Evolutionary conservation across 2,329 filamentous ascomycete genomes (phyloP), one percentile per base, ranked within the genome.

Genomic region (Ophiosphaerella herpotricha): DNA sequence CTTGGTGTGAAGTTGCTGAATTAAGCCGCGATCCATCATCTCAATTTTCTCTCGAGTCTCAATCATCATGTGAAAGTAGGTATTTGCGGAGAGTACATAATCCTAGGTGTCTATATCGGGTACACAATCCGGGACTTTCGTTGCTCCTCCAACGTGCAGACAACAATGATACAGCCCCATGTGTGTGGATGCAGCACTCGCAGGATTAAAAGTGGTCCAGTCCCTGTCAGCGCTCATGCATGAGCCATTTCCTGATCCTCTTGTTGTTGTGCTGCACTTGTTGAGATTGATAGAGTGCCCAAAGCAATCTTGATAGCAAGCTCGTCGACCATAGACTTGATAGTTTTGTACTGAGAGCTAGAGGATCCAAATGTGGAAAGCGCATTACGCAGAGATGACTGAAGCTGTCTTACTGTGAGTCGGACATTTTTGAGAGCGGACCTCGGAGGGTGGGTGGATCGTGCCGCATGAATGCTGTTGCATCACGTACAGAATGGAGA

Each of bases 371-470:
- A 72, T 1, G 71, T 72, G 9, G 66, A 46, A 6, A 65, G 59
- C 8, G 66, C 59, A 33, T 73, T 73, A 48, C 68, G 71, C 18
- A 73, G 61, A 6, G 68, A 72, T 5, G 65, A 63, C 41, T 72
- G 58, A 7, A 73, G 61, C 70, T 73, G 36, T 47, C 32, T 4
- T 14, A 32, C 7, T 39, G 32, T 39, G 9, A 32, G 39, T 24
- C 3, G 29, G n/a, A 14, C 5, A 41, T 2, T 14, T 21, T n/a
- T 33, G 18, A 26, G 24, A 32, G 4, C 12, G 4, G 9, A 13
- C 18, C 4, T 21, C 18, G 16, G 14, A 21, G 21, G 14, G 26
- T 16, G 16, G 16, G 16, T 18, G 21, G 13, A 3, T 11, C 11
- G n/a, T 40, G 23, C 23, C 4, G 26, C 14, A 29, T 26, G 24